phyloP scores from a whole-genome alignment of 805 yeast genomes.

The Lipomyces sp. region DNA sequence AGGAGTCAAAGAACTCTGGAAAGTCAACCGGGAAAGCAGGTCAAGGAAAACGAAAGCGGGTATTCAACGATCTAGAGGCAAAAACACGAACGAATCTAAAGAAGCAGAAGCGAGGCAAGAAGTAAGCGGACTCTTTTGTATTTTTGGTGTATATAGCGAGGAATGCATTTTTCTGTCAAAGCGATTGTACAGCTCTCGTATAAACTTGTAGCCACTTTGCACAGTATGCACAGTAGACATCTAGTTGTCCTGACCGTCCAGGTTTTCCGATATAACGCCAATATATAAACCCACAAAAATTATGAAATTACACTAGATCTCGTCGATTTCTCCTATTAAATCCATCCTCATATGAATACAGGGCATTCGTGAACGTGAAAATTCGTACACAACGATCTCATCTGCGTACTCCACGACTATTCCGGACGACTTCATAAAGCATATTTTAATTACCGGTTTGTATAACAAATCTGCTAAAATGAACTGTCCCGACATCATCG shows the following conservation, averaged over 20 bases:
- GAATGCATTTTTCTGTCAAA: background rate
- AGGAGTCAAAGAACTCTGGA: constrained; percentile 7
- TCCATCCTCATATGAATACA: background rate
- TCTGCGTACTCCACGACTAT: constrained; percentile 24
- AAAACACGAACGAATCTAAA: constrained; percentile 3
- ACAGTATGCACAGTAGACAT: background rate
- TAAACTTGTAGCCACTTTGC: background rate
- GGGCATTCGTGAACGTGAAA: background rate
- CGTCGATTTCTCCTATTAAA: background rate
- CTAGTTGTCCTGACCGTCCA: background rate
- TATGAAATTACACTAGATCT: background rate
- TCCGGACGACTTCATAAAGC: constrained; percentile 13
- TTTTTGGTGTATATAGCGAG: background rate
- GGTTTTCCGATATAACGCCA: background rate
- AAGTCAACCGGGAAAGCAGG: background rate
- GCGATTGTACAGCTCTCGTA: background rate
- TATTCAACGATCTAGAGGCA: constrained; percentile 12
- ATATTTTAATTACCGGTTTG: constrained; percentile 11
- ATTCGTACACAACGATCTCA: constrained; percentile 15
- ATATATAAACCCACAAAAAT: background rate
- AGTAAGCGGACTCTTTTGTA: background rate
- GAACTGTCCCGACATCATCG: constrained; percentile 19
- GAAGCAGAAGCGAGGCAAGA: background rate
- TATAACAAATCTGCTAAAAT: constrained; percentile 3
- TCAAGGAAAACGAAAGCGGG: constrained; percentile 17